These are phyloP conservation scores for Aspergillus jensenii DNA, from an alignment of 2,329 filamentous ascomycete species.

Conservation along the genomic window DNA sequence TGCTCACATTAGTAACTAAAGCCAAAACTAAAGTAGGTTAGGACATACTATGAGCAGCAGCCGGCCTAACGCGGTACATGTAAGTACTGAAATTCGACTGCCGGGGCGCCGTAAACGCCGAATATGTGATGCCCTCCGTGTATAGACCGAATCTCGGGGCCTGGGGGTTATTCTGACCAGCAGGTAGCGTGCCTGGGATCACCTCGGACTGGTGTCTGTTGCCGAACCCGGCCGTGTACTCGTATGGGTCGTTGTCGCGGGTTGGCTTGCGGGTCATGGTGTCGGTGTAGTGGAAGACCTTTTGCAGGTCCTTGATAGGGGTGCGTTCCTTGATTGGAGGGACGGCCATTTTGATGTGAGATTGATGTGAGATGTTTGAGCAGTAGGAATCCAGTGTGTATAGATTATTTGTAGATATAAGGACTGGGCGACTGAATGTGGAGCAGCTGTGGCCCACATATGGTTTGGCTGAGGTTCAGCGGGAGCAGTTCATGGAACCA, in stretches of 20 bases:
- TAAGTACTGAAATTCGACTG: conserved; percentile 29
- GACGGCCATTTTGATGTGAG: conserved; percentile 3
- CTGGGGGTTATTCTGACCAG: conserved; percentile 35
- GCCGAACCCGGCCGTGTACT: conserved; percentile 30
- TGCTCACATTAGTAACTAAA: conserved; percentile 6
- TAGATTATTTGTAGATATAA: neutral
- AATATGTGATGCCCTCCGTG: conserved; percentile 32
- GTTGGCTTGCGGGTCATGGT: conserved; percentile 29
- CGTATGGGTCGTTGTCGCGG: conserved; percentile 30
- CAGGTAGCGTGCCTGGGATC: conserved; percentile 31
- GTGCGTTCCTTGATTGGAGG: conserved; percentile 21
- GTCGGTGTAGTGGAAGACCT: conserved; percentile 33
- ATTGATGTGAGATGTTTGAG: conserved; percentile 19
- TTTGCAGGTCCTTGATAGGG: conserved; percentile 27
- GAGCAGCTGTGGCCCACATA: neutral
- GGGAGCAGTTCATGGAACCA: neutral
- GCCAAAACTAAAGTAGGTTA: neutral
- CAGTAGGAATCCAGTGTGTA: neutral
- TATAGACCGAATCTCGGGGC: conserved; percentile 30
- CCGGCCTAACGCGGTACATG: conserved; percentile 28
- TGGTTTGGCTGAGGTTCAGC: neutral
- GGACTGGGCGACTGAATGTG: neutral
- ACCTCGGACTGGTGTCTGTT: conserved; percentile 34
- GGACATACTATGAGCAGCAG: conserved; percentile 27
- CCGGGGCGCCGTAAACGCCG: conserved; percentile 27